Percentiles rank a stretch among this genome's conserved stretches.
phyloP scores from a whole-genome alignment of 352 stramenopile species.

The Pythium aristosporum region DNA sequence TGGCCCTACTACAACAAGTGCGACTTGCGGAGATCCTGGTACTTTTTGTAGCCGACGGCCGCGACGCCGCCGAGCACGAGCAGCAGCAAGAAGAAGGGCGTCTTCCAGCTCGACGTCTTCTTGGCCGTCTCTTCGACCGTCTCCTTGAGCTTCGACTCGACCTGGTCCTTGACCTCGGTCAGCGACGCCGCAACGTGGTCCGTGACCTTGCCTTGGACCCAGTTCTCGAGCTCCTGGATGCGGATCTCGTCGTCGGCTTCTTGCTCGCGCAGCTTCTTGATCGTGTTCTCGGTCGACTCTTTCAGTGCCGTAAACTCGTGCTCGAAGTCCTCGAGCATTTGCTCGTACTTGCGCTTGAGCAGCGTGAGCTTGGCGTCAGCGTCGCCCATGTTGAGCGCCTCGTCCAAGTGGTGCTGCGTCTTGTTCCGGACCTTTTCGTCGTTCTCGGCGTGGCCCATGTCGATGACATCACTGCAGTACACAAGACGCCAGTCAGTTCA shows the following conservation, averaged over 20 bases:
- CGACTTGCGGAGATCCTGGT: slow-evolving; percentile 85
- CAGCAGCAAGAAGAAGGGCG: slow-evolving; percentile 77
- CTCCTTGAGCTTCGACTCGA: slow-evolving; percentile 64
- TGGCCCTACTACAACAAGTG: slow-evolving; percentile 65
- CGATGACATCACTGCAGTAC: slow-evolving; percentile 52
- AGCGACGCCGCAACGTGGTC: slow-evolving; percentile 59
- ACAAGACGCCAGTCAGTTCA: background rate
- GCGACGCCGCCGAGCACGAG: slow-evolving; percentile 58
- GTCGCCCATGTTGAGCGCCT: slow-evolving; percentile 45
- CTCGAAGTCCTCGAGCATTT: slow-evolving; percentile 84
- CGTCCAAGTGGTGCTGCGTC: slow-evolving; percentile 50
- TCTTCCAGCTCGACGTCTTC: slow-evolving; percentile 79
- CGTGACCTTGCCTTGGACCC: slow-evolving; percentile 55
- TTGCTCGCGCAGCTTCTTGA: slow-evolving; percentile 77
- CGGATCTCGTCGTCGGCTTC: slow-evolving; percentile 62
- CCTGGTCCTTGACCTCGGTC: slow-evolving; percentile 60
- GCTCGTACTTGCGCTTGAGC: slow-evolving; percentile 77
- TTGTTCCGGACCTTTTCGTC: slow-evolving; percentile 67
- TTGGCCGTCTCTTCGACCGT: slow-evolving; percentile 73
- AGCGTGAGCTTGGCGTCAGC: slow-evolving; percentile 61
- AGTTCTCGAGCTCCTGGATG: slow-evolving; percentile 72
- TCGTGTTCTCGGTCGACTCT: slow-evolving; percentile 80
- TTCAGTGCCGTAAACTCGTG: slow-evolving; percentile 83
- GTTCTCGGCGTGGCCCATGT: slow-evolving; percentile 43
- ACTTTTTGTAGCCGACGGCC: slow-evolving; percentile 82